Percentiles rank a stretch among this genome's conserved stretches.
phyloP scores from a whole-genome alignment of 2,329 filamentous ascomycete genomes.

The Alternaria sp. region DNA sequence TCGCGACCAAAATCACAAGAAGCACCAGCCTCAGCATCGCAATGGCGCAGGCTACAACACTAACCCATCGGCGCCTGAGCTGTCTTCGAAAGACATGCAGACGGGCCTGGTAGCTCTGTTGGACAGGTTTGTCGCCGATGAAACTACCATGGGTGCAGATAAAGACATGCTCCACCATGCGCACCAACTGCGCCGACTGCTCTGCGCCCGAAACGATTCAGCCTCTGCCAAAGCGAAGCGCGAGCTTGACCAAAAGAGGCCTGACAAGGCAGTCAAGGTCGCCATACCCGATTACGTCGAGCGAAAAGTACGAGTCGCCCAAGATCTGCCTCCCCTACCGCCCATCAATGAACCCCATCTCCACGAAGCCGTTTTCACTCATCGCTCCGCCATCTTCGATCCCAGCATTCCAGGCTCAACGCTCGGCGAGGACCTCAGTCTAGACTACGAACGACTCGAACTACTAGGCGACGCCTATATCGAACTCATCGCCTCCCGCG shows the following conservation, averaged over 20 bases:
- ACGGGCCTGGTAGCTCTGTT: conserved; percentile 42
- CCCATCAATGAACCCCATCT: conserved; percentile 66
- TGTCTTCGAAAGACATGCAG: conserved; percentile 36
- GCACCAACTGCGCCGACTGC: conserved; percentile 34
- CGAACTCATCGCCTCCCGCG: conserved; percentile 75
- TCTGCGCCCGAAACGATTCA: conserved; percentile 39
- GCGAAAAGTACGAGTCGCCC: conserved; percentile 39
- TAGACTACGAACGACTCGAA: conserved; percentile 81
- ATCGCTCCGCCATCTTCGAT: conserved; percentile 52
- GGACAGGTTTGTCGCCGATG: conserved; percentile 41
- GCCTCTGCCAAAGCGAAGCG: conserved; percentile 61
- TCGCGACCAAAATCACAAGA: conserved; percentile 13
- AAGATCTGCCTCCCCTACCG: conserved; percentile 66
- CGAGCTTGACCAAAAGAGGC: conserved; percentile 46
- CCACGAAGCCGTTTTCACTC: conserved; percentile 71
- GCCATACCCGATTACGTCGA: conserved; percentile 39
- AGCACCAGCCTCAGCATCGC: conserved; percentile 4
- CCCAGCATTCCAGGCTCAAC: conserved; percentile 25
- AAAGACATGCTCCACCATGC: conserved; percentile 41
- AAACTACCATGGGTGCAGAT: conserved; percentile 34
- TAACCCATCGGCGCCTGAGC: conserved; percentile 13
- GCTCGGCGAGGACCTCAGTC: conserved; percentile 32
- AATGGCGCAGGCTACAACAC: conserved; percentile 4
- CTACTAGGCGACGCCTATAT: conserved; percentile 89
- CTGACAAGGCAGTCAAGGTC: conserved; percentile 26